A percentile compares a stretch with the other conserved stretches of the same genome.
Evolutionary conservation across 2,329 filamentous ascomycete species (phyloP).

Genomic region (Neopestalotiopsis clavispora): DNA sequence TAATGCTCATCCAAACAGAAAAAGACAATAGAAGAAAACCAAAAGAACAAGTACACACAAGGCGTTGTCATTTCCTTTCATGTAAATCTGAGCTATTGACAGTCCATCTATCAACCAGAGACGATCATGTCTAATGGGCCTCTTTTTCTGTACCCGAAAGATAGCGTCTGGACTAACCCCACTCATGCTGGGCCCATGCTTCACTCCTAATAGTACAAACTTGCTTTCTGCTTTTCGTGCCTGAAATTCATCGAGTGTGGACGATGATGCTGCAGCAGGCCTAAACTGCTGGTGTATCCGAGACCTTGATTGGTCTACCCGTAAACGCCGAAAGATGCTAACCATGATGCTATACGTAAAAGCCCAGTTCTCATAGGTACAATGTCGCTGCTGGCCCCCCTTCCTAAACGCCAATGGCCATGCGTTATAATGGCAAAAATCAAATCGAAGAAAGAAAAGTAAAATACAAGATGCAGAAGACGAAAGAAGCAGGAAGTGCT

Average conservation of each 20-base stretch:
- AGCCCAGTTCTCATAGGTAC: background rate
- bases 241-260: background rate
- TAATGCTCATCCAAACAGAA: too few relatives aligned
- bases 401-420: conserved; percentile 15
- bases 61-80: background rate
- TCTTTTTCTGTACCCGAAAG: background rate
- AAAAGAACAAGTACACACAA: too few relatives aligned
- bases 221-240: background rate
- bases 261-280: background rate
- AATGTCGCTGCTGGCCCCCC: background rate
- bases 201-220: background rate
- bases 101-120: background rate
- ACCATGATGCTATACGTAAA: conserved; percentile 2
- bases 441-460: background rate
- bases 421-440: conserved; percentile 9
- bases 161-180: background rate
- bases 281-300: conserved; percentile 1
- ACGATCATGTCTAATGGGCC: background rate
- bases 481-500: background rate
- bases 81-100: background rate
- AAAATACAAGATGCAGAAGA: background rate
- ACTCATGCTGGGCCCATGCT: background rate
- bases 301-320: background rate
- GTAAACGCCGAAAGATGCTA: conserved; percentile 18
- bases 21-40: too few relatives aligned